Percentiles rank a stretch among this genome's conserved stretches.
Conservation (phyloP, 2,329 filamentous ascomycete species). For the Amauroascus verrucosus region DNA sequence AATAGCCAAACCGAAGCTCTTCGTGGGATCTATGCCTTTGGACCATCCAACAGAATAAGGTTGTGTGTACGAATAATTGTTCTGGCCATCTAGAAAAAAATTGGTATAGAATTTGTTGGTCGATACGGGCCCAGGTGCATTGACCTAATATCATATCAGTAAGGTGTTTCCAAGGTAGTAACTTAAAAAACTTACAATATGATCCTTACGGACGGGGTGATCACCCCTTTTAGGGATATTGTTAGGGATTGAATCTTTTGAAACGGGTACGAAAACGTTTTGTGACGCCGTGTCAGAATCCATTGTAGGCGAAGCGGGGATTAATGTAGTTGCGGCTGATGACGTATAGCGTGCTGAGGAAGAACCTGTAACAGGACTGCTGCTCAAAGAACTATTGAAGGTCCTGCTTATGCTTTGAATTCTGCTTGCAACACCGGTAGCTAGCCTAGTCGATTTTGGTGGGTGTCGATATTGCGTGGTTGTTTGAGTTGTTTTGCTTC, state of each 20-base stretch:
- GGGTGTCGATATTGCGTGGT: neutral
- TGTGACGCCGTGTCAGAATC: slow-evolving; percentile 26
- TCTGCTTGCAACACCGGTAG: neutral
- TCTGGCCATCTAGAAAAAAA: slow-evolving; percentile 65
- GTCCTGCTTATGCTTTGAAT: neutral
- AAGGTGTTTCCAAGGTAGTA: neutral
- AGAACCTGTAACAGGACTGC: neutral
- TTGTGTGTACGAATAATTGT: slow-evolving; percentile 59
- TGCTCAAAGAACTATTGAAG: neutral
- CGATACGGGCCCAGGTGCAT: slow-evolving; percentile 30
- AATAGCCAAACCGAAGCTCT: slow-evolving; percentile 67
- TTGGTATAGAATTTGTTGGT: slow-evolving; percentile 61
- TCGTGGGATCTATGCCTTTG: slow-evolving; percentile 50
- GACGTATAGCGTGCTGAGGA: neutral
- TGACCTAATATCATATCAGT: slow-evolving; percentile 22
- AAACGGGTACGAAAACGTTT: slow-evolving; percentile 36
- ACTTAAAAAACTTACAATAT: slow-evolving; percentile 28
- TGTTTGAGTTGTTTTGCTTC: neutral
- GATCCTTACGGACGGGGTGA: slow-evolving; percentile 34
- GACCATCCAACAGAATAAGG: slow-evolving; percentile 63
- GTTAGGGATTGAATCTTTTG: slow-evolving; percentile 29
- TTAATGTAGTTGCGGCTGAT: neutral
- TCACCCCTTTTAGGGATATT: slow-evolving; percentile 32
- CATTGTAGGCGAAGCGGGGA: neutral
- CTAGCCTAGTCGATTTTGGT: neutral